Percentiles rank a stretch among this genome's conserved stretches.
phyloP scores from a whole-genome alignment of 345 rosid genomes.

The Rhizophora mangle region DNA sequence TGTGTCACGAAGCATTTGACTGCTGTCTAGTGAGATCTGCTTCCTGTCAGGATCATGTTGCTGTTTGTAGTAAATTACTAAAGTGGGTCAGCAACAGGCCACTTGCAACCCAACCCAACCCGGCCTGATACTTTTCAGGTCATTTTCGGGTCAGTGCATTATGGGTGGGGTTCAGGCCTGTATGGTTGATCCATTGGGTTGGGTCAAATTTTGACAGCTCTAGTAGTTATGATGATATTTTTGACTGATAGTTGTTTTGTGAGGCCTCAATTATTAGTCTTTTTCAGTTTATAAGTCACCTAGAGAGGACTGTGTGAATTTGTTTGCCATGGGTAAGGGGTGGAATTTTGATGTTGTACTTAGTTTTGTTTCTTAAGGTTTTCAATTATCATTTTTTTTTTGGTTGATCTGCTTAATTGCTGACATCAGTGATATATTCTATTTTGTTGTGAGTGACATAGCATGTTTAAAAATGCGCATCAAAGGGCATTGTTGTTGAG shows the following conservation, averaged over 20 bases:
- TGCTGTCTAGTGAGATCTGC: slow-evolving; percentile 3
- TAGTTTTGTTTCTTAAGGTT: background rate
- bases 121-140: too few species aligned
- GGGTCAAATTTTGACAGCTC: too few species aligned
- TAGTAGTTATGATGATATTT: background rate
- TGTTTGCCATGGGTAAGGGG: background rate
- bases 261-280: slow-evolving; percentile 11
- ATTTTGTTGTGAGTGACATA: background rate
- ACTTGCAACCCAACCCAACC: too few species aligned
- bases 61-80: slow-evolving; percentile 1
- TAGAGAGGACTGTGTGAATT: slow-evolving; percentile 4
- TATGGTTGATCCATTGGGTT: too few species aligned
- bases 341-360: background rate
- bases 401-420: background rate
- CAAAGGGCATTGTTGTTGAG: too few species aligned
- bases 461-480: background rate
- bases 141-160: too few species aligned
- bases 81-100: too few species aligned
- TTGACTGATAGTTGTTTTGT: slow-evolving; percentile 13
- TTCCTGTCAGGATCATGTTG: slow-evolving; percentile 17
- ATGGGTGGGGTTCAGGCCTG: too few species aligned
- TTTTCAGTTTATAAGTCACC: background rate
- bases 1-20: background rate
- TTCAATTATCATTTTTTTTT: background rate
- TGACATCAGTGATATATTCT: background rate